Conservation (phyloP, 148 eudicot genomes). For the Rhododendron mucronatum region DNA sequence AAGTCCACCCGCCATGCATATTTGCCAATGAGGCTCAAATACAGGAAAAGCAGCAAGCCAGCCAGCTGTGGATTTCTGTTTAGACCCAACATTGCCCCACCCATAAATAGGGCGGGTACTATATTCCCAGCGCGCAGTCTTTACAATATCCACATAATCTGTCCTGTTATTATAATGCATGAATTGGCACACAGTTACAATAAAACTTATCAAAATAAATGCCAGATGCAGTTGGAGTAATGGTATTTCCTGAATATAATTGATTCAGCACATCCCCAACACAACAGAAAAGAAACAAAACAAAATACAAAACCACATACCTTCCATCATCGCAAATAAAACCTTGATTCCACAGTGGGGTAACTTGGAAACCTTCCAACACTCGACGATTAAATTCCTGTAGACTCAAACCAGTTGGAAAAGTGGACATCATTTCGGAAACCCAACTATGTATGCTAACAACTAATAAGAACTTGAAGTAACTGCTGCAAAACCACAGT, state of each 20-base stretch:
- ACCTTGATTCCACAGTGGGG: conserved; percentile 96
- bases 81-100: conserved; percentile 89
- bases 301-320: conserved; percentile 23
- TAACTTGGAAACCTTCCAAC: conserved; percentile 83
- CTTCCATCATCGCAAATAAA: conserved; percentile 91
- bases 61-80: conserved; percentile 94
- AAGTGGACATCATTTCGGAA: background rate
- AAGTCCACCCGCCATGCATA: conserved; percentile 97
- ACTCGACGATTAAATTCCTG: conserved; percentile 75
- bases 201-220: background rate
- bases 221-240: background rate
- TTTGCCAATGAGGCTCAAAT: conserved; percentile 99
- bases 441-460: background rate
- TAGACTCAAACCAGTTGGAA: background rate
- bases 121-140: conserved; percentile 91
- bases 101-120: conserved; percentile 89
- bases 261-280: background rate
- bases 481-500: background rate
- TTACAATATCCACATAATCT: conserved; percentile 69
- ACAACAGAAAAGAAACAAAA: background rate
- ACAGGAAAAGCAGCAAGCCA: conserved; percentile 99
- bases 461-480: background rate
- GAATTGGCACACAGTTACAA: conserved; percentile 15
- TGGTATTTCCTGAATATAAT: background rate
- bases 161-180: conserved; percentile 50